These are phyloP conservation scores for Dimocarpus longan DNA, from an alignment of 345 rosid genomes.

Conservation along the genomic window DNA sequence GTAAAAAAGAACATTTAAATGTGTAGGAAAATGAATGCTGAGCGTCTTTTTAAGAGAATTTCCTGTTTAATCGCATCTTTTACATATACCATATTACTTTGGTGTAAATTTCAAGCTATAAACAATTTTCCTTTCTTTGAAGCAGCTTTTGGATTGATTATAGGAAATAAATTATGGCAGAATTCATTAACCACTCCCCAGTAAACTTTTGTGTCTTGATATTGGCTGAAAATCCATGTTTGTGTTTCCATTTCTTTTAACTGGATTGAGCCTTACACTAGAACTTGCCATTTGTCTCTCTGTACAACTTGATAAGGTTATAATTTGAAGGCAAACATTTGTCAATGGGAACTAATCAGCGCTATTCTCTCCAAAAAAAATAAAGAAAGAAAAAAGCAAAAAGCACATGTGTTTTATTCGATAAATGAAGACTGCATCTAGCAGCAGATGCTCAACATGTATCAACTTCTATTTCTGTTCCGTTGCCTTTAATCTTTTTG, in stretches of 20 bases:
- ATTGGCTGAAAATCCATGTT: background rate
- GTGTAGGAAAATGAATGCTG: too few relatives aligned
- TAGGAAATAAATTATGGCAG: background rate
- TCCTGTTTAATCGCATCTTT: background rate
- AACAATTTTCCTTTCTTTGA: background rate
- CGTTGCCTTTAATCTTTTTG: background rate
- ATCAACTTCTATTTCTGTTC: background rate
- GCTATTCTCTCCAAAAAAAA: background rate
- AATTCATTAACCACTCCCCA: background rate
- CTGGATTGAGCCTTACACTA: background rate
- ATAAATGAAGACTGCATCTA: background rate
- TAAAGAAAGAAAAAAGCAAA: background rate
- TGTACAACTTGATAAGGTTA: background rate
- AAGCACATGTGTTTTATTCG: background rate
- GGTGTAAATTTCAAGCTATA: too few relatives aligned
- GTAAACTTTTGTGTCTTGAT: background rate
- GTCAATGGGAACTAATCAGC: background rate
- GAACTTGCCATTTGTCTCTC: background rate
- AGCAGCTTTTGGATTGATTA: background rate
- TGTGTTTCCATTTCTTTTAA: background rate
- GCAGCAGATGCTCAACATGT: conserved; percentile 1
- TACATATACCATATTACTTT: too few relatives aligned
- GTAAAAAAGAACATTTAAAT: too few relatives aligned
- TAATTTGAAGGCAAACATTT: background rate
- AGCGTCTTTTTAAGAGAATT: background rate